Percentiles rank a stretch among this genome's conserved stretches.
Conservation (phyloP, 2,329 filamentous ascomycete species). For the Neophaeococcomyces aloes region DNA sequence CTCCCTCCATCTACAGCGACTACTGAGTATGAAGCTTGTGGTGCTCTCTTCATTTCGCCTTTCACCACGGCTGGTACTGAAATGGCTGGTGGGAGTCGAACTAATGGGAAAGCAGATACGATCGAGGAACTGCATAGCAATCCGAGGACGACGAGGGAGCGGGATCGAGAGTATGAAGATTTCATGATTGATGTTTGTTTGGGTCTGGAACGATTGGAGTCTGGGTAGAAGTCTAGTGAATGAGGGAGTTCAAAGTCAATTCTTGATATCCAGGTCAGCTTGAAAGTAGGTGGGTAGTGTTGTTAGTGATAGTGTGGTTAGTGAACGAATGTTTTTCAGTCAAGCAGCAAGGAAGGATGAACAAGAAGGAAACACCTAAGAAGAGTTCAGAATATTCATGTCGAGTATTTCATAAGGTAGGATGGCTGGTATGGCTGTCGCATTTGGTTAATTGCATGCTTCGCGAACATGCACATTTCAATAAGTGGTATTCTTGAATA, state of each 20-base stretch:
- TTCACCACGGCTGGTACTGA: slow-evolving; percentile 9
- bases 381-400: slow-evolving; percentile 1
- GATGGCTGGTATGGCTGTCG: slow-evolving; percentile 4
- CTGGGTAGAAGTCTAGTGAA: background rate
- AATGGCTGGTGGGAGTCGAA: slow-evolving; percentile 4
- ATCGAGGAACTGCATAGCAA: slow-evolving; percentile 10
- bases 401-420: background rate
- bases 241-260: no score
- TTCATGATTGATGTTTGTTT: slow-evolving; percentile 7
- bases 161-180: background rate
- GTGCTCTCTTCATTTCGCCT: slow-evolving; percentile 8
- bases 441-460: background rate
- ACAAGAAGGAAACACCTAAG: background rate
- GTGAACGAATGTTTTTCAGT: background rate
- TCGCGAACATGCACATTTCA: background rate
- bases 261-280: no score
- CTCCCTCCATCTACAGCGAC: slow-evolving; percentile 26
- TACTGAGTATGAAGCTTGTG: slow-evolving; percentile 24
- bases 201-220: background rate
- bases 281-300: no score
- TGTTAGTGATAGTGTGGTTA: background rate
- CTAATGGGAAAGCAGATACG: background rate
- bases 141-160: slow-evolving; percentile 10
- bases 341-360: background rate
- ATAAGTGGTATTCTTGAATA: background rate